Evolutionary conservation across 139 green algal genomes (phyloP).

Genomic region (Chlorella vulgaris): DNA sequence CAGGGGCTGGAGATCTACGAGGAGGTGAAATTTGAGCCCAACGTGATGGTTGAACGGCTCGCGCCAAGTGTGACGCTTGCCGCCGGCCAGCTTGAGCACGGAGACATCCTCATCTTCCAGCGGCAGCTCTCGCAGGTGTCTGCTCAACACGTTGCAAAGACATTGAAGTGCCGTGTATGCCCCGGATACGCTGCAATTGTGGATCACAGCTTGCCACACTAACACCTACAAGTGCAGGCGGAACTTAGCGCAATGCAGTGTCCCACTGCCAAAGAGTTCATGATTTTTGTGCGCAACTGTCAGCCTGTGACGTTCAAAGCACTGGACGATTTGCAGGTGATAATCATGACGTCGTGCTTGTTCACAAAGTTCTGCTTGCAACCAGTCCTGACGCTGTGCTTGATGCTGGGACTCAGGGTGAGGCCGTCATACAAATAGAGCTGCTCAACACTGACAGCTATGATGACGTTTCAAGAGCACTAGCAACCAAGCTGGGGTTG

Average conservation of each 20-base stretch:
- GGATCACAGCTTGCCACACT: too few relatives aligned
- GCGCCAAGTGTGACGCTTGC: conserved; percentile 30
- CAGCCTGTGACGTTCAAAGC: conserved; percentile 71
- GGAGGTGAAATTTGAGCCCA: conserved; percentile 93
- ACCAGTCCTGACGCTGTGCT: too few relatives aligned
- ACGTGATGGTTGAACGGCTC: conserved; percentile 75
- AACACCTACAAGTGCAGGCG: too few relatives aligned
- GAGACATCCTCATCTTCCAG: conserved; percentile 91
- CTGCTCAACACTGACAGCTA: conserved; percentile 81
- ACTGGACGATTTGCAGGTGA: conserved; percentile 56
- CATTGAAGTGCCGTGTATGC: background rate
- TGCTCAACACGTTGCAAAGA: background rate
- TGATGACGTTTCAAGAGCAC: conserved; percentile 70
- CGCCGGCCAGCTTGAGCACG: conserved; percentile 74
- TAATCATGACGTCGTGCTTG: too few relatives aligned
- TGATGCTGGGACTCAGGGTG: conserved; percentile 33
- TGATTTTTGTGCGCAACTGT: conserved; percentile 74
- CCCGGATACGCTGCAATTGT: background rate
- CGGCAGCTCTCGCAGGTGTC: conserved; percentile 34
- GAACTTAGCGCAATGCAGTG: conserved; percentile 22
- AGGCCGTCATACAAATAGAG: conserved; percentile 84
- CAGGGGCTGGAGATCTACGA: conserved; percentile 58
- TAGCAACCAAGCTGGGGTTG: conserved; percentile 64
- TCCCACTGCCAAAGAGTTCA: conserved; percentile 63
- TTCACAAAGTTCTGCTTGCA: too few relatives aligned